Evolutionary conservation across 768 basidiomycete species (phyloP).

Genomic region (Coprinopsis cinerea): DNA sequence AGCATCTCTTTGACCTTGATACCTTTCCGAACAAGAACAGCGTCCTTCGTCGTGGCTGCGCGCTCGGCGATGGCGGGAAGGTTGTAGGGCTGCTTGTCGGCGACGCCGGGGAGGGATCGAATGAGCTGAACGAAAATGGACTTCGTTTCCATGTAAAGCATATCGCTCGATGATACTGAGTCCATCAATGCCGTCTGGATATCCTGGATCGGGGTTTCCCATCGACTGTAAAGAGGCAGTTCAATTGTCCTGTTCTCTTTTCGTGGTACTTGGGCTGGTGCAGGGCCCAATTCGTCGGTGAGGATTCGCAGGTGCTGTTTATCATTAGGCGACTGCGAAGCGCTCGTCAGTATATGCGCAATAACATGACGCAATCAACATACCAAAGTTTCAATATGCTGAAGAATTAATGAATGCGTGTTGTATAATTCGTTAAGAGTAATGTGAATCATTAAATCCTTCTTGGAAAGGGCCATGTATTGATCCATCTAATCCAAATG

Average conservation of each 20-base stretch:
- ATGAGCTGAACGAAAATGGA: slow-evolving; percentile 98
- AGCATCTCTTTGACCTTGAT: slow-evolving; percentile 99
- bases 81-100: slow-evolving; percentile 85
- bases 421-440: slow-evolving; percentile 99
- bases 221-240: slow-evolving; percentile 88
- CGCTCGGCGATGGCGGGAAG: slow-evolving; percentile 85
- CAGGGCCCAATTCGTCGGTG: slow-evolving; percentile 91
- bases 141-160: slow-evolving; percentile 99
- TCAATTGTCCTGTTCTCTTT: slow-evolving; percentile 97
- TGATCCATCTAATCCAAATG: slow-evolving; percentile 80
- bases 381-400: slow-evolving; percentile 93
- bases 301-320: slow-evolving; percentile 96
- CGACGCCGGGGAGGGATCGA: slow-evolving; percentile 83
- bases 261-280: slow-evolving; percentile 92
- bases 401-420: slow-evolving; percentile 90
- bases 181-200: slow-evolving; percentile 96
- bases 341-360: neutral
- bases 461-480: slow-evolving; percentile 99
- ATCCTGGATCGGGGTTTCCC: slow-evolving; percentile 99
- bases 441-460: slow-evolving; percentile 96
- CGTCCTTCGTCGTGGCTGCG: slow-evolving; percentile 96
- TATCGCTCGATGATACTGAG: slow-evolving; percentile 94
- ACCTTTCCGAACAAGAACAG: slow-evolving; percentile 89
- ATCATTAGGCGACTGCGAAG: slow-evolving; percentile 83
- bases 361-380: neutral